Percentiles rank a stretch among this genome's conserved stretches.
phyloP scores from a whole-genome alignment of 805 yeast species.

The Saccharomycodes ludwigii region DNA sequence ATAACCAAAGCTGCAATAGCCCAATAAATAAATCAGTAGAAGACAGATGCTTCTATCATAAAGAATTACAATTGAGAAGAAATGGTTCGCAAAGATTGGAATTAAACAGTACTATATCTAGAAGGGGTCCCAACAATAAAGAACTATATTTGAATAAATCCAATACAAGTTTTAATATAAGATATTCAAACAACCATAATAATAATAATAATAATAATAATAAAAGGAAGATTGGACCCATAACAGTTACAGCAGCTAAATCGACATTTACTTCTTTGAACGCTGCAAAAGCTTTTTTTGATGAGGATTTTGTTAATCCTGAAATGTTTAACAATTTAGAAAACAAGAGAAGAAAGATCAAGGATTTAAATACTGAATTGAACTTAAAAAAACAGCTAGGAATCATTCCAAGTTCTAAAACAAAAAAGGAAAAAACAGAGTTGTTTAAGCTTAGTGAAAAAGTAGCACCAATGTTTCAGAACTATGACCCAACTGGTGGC shows the following conservation, averaged over 20 bases:
- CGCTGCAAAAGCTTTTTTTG: conserved; percentile 39
- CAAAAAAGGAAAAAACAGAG: too few species aligned
- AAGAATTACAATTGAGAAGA: conserved; percentile 40
- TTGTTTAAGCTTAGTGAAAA: too few species aligned
- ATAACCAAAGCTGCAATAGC: conserved; percentile 41
- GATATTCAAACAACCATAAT: conserved; percentile 14
- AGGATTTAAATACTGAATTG: conserved; percentile 23
- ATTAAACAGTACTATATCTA: conserved; percentile 45
- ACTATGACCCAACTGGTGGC: too few species aligned
- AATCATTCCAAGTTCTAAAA: too few species aligned
- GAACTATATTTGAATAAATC: too few species aligned
- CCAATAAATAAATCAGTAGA: conserved; percentile 45
- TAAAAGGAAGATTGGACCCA: conserved; percentile 16
- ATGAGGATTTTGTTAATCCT: conserved; percentile 37
- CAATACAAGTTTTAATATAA: too few species aligned
- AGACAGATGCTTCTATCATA: conserved; percentile 61
- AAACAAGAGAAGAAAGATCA: conserved; percentile 27
- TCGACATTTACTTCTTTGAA: conserved; percentile 28
- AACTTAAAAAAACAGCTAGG: conserved; percentile 21
- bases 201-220: conserved; percentile 17
- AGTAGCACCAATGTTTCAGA: too few species aligned
- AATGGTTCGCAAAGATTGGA: conserved; percentile 62
- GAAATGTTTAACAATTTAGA: conserved; percentile 29
- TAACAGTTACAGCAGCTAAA: conserved; percentile 14
- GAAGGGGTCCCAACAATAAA: conserved; percentile 39